A percentile compares a stretch with the other conserved stretches of the same genome.
Conservation (phyloP, 345 rosid genomes). For the Arabidopsis arenosa region DNA sequence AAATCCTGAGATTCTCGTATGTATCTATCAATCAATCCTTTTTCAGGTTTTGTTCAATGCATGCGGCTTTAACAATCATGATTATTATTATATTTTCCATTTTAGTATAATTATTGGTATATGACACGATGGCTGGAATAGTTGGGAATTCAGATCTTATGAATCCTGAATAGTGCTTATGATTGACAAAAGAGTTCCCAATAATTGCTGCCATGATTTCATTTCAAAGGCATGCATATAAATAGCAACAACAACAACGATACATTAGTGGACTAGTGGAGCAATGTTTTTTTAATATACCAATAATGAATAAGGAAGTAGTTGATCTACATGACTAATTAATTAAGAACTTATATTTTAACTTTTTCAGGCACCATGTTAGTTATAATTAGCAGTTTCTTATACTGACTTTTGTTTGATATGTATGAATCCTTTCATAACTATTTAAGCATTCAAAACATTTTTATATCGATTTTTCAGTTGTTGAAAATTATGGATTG, state of each 20-base stretch:
- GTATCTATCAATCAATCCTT: constrained; percentile 22
- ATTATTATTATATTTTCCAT: constrained; percentile 9
- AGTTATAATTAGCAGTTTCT: not conserved
- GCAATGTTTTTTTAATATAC: not conserved
- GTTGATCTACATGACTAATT: not conserved
- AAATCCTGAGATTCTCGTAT: constrained; percentile 25
- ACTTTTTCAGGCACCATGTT: not conserved
- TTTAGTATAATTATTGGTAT: constrained; percentile 8
- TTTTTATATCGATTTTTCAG: not conserved
- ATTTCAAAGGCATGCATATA: constrained; percentile 42
- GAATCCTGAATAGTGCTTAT: constrained; percentile 42
- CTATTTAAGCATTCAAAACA: not conserved
- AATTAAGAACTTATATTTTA: not conserved
- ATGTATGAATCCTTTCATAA: not conserved
- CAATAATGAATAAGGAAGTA: constrained; percentile 12
- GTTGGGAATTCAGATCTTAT: constrained; percentile 38
- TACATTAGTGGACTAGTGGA: constrained; percentile 34
- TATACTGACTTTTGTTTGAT: not conserved
- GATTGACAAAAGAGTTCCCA: constrained; percentile 45
- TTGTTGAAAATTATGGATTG: too few species aligned
- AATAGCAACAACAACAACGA: constrained; percentile 32
- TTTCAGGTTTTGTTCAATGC: constrained; percentile 35
- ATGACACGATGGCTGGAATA: constrained; percentile 37
- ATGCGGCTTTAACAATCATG: constrained; percentile 32
- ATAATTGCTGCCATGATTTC: constrained; percentile 38